These are phyloP conservation scores for Straminergon stramineum DNA, from an alignment of 225 moss, liverwort and hornwort genomes.

Conservation along the genomic window DNA sequence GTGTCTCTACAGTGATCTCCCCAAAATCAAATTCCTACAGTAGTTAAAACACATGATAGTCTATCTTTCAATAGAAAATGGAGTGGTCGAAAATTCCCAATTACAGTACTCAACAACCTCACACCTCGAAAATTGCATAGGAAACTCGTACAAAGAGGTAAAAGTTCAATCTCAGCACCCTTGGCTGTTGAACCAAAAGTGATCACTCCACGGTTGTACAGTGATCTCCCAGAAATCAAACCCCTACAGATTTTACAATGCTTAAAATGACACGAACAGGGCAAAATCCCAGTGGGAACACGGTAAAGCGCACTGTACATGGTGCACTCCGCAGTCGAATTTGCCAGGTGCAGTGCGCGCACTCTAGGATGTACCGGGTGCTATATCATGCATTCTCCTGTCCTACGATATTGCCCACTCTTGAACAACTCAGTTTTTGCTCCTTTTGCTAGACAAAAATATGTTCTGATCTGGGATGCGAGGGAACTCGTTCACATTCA, in stretches of 20 bases:
- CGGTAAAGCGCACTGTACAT: neutral
- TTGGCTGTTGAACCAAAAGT: neutral
- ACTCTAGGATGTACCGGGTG: neutral
- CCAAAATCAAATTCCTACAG: neutral
- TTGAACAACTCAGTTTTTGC: neutral
- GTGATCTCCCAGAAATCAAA: neutral
- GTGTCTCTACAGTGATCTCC: neutral
- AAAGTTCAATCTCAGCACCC: neutral
- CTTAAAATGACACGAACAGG: neutral
- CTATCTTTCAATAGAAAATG: neutral
- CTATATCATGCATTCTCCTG: neutral
- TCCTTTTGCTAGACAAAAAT: neutral
- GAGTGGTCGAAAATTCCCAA: neutral
- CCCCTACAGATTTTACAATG: neutral
- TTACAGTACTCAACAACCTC: too few species aligned
- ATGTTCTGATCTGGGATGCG: neutral
- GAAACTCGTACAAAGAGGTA: neutral
- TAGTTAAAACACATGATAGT: too few species aligned
- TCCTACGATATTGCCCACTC: neutral
- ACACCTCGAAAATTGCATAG: neutral
- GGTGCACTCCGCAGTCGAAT: neutral
- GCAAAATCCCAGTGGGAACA: neutral
- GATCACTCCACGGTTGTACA: neutral
- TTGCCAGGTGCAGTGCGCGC: neutral
- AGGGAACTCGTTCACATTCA: neutral